Evolutionary conservation across 495 filamentous ascomycete genomes (phyloP).

Genomic region (Penicillium herquei): DNA sequence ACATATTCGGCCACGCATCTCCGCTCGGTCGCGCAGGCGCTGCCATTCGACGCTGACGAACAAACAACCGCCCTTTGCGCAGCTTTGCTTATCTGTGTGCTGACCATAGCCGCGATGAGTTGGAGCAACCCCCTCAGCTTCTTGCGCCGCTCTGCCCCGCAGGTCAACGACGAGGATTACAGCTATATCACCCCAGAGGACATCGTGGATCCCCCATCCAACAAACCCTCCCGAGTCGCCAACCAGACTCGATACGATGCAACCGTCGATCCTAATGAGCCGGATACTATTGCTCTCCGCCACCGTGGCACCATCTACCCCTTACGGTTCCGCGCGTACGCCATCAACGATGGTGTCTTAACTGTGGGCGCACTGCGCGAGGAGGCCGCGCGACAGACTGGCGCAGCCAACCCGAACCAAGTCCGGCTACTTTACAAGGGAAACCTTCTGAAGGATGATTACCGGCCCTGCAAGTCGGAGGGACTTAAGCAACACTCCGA

Average conservation of each 20-base stretch:
- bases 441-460: constrained; percentile 65
- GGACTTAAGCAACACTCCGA: constrained; percentile 79
- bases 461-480: constrained; percentile 64
- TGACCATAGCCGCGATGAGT: constrained; percentile 57
- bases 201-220: constrained; percentile 41
- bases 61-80: constrained; percentile 17
- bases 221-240: constrained; percentile 17
- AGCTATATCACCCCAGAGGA: constrained; percentile 78
- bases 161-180: constrained; percentile 75
- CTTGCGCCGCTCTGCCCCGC: constrained; percentile 53
- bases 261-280: constrained; percentile 48
- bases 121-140: constrained; percentile 58
- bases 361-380: constrained; percentile 65
- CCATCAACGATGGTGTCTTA: constrained; percentile 75
- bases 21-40: constrained; percentile 26
- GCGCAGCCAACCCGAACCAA: constrained; percentile 55
- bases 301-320: constrained; percentile 70
- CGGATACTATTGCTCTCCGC: constrained; percentile 76
- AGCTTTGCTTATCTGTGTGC: constrained; percentile 45
- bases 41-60: constrained; percentile 28
- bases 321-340: constrained; percentile 75
- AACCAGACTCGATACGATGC: constrained; percentile 25
- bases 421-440: constrained; percentile 84
- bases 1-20: constrained; percentile 42
- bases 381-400: constrained; percentile 61